phyloP scores from a whole-genome alignment of 2,329 filamentous ascomycete genomes.

The Nannizzia gypsea region DNA sequence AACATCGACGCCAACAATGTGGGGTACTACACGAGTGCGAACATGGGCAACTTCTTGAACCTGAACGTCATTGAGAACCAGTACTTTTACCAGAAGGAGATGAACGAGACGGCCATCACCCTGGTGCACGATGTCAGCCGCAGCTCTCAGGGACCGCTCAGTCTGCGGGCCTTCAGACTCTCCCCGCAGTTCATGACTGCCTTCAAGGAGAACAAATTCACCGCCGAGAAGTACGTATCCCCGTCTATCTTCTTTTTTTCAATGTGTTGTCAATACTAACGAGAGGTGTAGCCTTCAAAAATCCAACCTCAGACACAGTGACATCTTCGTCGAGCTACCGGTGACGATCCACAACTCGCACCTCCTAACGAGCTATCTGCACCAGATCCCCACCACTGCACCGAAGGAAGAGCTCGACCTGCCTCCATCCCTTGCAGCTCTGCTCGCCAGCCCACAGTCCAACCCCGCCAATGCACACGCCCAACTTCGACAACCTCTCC shows the following conservation, averaged over 20 bases:
- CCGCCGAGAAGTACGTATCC: conserved; percentile 67
- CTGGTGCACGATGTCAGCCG: conserved; percentile 92
- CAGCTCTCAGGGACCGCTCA: conserved; percentile 82
- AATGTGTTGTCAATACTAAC: neutral
- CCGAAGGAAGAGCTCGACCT: conserved; percentile 57
- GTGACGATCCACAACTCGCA: conserved; percentile 92
- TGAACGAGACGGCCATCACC: conserved; percentile 74
- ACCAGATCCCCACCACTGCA: conserved; percentile 67
- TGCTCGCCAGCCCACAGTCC: conserved; percentile 52
- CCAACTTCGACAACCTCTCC: conserved; percentile 80
- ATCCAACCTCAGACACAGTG: conserved; percentile 82
- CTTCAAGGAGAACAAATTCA: conserved; percentile 97
- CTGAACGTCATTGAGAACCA: conserved; percentile 95
- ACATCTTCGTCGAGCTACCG: conserved; percentile 84
- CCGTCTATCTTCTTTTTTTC: neutral
- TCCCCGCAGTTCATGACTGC: conserved; percentile 78
- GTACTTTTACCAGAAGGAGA: conserved; percentile 87
- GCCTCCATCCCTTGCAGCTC: conserved; percentile 66
- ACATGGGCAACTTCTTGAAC: conserved; percentile 98
- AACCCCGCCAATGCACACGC: conserved; percentile 57
- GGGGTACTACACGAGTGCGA: conserved; percentile 96
- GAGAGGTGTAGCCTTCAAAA: conserved; percentile 71
- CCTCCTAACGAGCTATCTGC: conserved; percentile 85
- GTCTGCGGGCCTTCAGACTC: conserved; percentile 80
- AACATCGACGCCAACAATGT: conserved; percentile 97